Conservation (phyloP, 176 grass and related monocot species). For the Stipa capillata region DNA sequence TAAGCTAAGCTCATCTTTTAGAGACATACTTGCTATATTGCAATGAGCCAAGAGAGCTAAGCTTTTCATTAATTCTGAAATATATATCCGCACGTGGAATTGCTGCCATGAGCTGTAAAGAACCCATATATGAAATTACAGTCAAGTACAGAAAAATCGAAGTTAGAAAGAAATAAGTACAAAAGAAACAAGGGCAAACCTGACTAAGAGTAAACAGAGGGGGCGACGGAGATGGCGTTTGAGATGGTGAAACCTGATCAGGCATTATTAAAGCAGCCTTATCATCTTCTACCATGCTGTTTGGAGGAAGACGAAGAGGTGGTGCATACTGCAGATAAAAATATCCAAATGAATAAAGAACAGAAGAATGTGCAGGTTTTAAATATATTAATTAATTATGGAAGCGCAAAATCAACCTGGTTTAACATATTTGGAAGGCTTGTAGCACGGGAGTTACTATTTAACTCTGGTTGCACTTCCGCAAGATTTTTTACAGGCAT, state of each 20-base stretch:
- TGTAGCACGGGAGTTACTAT: constrained; percentile 45
- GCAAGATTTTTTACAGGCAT: constrained; percentile 50
- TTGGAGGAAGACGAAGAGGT: constrained; percentile 59
- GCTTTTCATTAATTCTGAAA: constrained; percentile 90
- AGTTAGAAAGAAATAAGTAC: neutral
- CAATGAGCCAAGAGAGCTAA: constrained; percentile 71
- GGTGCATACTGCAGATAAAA: constrained; percentile 60
- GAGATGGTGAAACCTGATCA: constrained; percentile 70
- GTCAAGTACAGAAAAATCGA: constrained; percentile 6
- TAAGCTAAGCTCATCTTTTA: neutral
- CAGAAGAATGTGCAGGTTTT: neutral
- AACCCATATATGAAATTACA: constrained; percentile 12
- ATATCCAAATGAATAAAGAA: constrained; percentile 9
- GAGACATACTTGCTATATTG: constrained; percentile 71
- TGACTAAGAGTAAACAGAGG: constrained; percentile 85
- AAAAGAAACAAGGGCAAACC: constrained; percentile 41
- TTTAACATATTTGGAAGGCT: constrained; percentile 61
- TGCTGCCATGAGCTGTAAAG: constrained; percentile 72
- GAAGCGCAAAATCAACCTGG: constrained; percentile 50
- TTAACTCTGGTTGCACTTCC: constrained; percentile 73
- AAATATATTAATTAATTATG: neutral
- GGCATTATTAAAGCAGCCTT: constrained; percentile 79
- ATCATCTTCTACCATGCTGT: constrained; percentile 76
- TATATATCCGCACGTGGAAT: constrained; percentile 79
- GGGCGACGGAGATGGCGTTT: constrained; percentile 47